Conservation (phyloP, 768 basidiomycete species). For the Mycena floridula region DNA sequence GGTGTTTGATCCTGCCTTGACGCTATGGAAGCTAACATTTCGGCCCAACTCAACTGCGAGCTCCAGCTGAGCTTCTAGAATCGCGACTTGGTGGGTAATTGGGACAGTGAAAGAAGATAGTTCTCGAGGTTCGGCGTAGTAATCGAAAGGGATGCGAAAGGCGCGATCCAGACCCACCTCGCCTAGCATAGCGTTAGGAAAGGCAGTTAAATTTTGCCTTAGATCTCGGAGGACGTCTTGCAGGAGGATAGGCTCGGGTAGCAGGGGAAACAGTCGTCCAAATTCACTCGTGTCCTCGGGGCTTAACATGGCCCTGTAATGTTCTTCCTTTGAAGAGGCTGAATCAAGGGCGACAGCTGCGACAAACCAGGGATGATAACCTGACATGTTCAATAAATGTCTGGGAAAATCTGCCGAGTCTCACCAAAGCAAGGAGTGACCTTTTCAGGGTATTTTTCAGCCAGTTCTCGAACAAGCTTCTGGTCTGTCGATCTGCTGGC, state of each 20-base stretch:
- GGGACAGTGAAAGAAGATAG: constrained; percentile 78
- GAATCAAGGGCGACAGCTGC: constrained; percentile 59
- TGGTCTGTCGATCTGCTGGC: constrained; percentile 66
- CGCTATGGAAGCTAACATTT: constrained; percentile 85
- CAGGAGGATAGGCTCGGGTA: constrained; percentile 72
- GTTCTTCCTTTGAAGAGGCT: constrained; percentile 50
- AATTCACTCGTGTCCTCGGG: constrained; percentile 37
- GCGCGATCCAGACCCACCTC: constrained; percentile 89
- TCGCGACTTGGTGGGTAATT: constrained; percentile 68
- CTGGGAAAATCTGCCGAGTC: constrained; percentile 15
- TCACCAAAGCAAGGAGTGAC: constrained; percentile 88
- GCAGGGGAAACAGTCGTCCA: constrained; percentile 46
- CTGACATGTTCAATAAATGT: constrained; percentile 27
- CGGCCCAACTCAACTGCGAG: constrained; percentile 76
- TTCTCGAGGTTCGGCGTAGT: constrained; percentile 38
- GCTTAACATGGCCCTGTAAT: constrained; percentile 70
- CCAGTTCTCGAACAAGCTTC: constrained; percentile 59
- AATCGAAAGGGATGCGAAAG: constrained; percentile 66
- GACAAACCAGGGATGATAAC: constrained; percentile 93
- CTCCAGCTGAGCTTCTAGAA: constrained; percentile 82
- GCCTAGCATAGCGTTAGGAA: constrained; percentile 78
- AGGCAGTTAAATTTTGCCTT: constrained; percentile 48
- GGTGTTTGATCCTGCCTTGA: constrained; percentile 68
- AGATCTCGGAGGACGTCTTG: constrained; percentile 53
- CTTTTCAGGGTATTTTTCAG: constrained; percentile 50